phyloP scores from a whole-genome alignment of 2,329 filamentous ascomycete genomes.

The Aspergillus fructus region DNA sequence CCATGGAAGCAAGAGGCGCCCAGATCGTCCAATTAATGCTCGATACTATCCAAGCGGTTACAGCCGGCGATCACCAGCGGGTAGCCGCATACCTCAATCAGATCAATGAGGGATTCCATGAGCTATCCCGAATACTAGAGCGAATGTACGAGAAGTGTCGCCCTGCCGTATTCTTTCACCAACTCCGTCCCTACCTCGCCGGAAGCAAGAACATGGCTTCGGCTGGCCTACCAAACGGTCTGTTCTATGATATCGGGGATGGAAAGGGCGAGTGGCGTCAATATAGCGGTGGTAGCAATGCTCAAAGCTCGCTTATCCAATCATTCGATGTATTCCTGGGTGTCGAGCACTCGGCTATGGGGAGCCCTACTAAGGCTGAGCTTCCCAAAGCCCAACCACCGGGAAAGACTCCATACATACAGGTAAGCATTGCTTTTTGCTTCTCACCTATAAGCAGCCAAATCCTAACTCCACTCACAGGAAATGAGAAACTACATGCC shows the following conservation, averaged over 20 bases:
- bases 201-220: slow-evolving; percentile 56
- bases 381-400: background rate
- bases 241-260: slow-evolving; percentile 53
- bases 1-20: slow-evolving; percentile 53
- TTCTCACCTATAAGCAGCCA: background rate
- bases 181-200: slow-evolving; percentile 52
- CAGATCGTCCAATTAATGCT: slow-evolving; percentile 29
- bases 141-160: slow-evolving; percentile 53
- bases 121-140: slow-evolving; percentile 44
- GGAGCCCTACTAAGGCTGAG: slow-evolving; percentile 19
- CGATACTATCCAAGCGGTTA: slow-evolving; percentile 47
- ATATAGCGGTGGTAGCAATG: slow-evolving; percentile 56
- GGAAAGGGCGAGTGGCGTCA: slow-evolving; percentile 51
- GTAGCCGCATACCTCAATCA: slow-evolving; percentile 42
- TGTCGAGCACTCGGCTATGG: slow-evolving; percentile 47
- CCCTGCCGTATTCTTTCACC: slow-evolving; percentile 52
- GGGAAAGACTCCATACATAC: slow-evolving; percentile 9
- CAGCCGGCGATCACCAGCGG: slow-evolving; percentile 34
- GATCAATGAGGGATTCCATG: slow-evolving; percentile 43
- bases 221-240: slow-evolving; percentile 51
- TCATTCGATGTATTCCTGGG: slow-evolving; percentile 55
- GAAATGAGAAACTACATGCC: slow-evolving; percentile 59
- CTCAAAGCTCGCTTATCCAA: slow-evolving; percentile 55
- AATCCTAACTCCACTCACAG: slow-evolving; percentile 20
- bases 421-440: background rate